Evolutionary conservation across 257 asterid genomes (phyloP).

Genomic region (Thymus quinquecostatus): DNA sequence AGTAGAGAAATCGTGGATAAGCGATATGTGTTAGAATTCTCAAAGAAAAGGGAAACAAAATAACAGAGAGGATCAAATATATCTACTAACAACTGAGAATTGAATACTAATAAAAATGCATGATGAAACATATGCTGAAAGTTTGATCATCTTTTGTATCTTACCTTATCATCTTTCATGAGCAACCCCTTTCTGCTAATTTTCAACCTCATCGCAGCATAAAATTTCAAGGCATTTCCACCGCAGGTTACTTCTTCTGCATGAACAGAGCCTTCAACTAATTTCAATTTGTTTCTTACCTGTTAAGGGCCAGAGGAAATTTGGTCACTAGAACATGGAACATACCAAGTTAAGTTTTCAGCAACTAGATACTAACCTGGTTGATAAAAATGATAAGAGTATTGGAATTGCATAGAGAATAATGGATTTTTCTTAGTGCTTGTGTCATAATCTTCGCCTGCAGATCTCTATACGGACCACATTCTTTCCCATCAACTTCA

Average conservation of each 20-base stretch:
- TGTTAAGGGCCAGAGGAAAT: conserved; percentile 31
- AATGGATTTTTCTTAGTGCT: conserved; percentile 86
- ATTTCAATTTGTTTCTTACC: conserved; percentile 63
- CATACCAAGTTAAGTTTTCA: conserved; percentile 19
- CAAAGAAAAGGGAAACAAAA: background rate
- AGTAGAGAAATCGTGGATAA: conserved; percentile 9
- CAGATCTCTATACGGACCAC: conserved; percentile 53
- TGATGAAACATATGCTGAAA: too few species aligned
- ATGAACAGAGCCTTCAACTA: conserved; percentile 52
- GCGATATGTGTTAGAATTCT: background rate
- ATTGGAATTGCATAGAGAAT: conserved; percentile 76
- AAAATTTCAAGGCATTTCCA: conserved; percentile 92
- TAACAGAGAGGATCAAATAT: background rate
- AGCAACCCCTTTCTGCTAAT: conserved; percentile 74
- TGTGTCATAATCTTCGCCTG: conserved; percentile 80
- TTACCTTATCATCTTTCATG: conserved; percentile 67
- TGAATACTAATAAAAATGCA: background rate
- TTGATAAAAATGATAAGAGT: conserved; percentile 86
- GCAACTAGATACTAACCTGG: conserved; percentile 61
- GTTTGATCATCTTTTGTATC: background rate
- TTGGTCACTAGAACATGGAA: conserved; percentile 12
- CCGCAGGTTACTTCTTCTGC: conserved; percentile 90
- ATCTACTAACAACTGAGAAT: conserved; percentile 1
- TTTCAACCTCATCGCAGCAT: conserved; percentile 90
- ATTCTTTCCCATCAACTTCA: conserved; percentile 59